A percentile compares a stretch with the other conserved stretches of the same genome.
Conservation (phyloP, 1,284 basidiomycete species). For the Trametes pubescens region DNA sequence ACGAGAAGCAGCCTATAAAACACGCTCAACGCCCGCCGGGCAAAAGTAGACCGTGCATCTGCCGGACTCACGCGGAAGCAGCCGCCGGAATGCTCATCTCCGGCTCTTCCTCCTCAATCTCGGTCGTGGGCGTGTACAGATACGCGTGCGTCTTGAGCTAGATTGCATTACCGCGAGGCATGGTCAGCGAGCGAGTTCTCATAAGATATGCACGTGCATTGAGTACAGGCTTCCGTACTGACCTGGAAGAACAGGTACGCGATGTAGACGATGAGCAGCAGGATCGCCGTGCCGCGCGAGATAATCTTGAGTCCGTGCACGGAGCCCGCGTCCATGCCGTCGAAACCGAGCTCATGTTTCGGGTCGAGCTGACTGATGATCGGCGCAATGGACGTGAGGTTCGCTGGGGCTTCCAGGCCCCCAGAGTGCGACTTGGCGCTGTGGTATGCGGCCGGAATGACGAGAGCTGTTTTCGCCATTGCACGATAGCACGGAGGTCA, state of each 20-base stretch:
- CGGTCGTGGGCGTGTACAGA: constrained; percentile 29
- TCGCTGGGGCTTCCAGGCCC: constrained; percentile 24
- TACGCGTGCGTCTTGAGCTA: constrained; percentile 48
- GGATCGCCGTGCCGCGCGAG: constrained; percentile 85
- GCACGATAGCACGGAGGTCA: constrained; percentile 12
- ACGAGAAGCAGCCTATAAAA: constrained; percentile 62
- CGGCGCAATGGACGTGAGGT: constrained; percentile 23
- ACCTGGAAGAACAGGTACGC: constrained; percentile 85
- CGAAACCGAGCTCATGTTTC: constrained; percentile 27
- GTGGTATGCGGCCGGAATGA: constrained; percentile 92
- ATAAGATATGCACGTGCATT: constrained; percentile 36
- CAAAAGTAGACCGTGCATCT: background rate
- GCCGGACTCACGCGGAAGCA: constrained; percentile 55
- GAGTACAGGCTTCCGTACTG: constrained; percentile 19
- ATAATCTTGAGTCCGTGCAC: constrained; percentile 74
- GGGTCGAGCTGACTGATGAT: constrained; percentile 19
- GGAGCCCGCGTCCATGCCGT: constrained; percentile 41
- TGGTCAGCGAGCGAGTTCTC: background rate
- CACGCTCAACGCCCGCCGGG: background rate
- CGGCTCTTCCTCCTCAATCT: constrained; percentile 53
- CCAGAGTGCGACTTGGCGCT: constrained; percentile 48
- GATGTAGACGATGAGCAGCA: constrained; percentile 85
- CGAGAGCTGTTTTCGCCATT: constrained; percentile 62
- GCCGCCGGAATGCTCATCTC: constrained; percentile 79
- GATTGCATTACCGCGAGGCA: constrained; percentile 6